Conservation (phyloP, 192 early-diverging fungal species). For the Spizellomyces punctatus region DNA sequence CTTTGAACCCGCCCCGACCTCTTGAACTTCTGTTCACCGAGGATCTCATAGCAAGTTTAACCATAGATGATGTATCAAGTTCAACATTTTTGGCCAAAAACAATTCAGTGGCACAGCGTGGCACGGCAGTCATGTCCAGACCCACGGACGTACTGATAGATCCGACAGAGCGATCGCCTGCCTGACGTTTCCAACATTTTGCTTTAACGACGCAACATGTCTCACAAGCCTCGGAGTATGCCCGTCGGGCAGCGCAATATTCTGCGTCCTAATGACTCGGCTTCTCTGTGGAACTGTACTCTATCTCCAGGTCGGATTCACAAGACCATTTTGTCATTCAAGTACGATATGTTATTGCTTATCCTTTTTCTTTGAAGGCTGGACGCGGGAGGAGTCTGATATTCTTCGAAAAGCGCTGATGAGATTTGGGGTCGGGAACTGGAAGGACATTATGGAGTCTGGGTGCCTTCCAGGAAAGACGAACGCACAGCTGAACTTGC, state of each 20-base stretch:
- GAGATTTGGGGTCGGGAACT: slow-evolving; percentile 91
- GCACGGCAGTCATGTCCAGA: no score
- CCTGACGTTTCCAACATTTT: no score
- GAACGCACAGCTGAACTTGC: slow-evolving; percentile 97
- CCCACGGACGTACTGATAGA: no score
- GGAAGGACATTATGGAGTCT: slow-evolving; percentile 93
- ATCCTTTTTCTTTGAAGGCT: slow-evolving; percentile 39
- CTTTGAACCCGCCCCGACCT: neutral
- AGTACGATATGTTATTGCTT: no score
- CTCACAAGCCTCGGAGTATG: slow-evolving; percentile 82
- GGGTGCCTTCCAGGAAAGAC: slow-evolving; percentile 91
- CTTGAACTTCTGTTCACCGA: no score
- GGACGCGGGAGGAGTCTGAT: slow-evolving; percentile 85
- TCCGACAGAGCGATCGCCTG: no score
- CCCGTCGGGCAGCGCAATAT: slow-evolving; percentile 85
- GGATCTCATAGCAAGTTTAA: no score
- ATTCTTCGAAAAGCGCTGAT: slow-evolving; percentile 81
- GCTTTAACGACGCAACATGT: neutral
- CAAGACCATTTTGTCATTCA: slow-evolving; percentile 34
- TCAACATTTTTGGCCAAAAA: no score
- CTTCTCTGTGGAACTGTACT: slow-evolving; percentile 93
- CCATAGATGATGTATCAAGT: no score
- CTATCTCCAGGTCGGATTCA: slow-evolving; percentile 73
- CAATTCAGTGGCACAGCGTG: no score
- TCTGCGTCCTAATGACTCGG: slow-evolving; percentile 90